phyloP scores from a whole-genome alignment of 2,329 filamentous ascomycete genomes.

The Xylariaceae sp. region DNA sequence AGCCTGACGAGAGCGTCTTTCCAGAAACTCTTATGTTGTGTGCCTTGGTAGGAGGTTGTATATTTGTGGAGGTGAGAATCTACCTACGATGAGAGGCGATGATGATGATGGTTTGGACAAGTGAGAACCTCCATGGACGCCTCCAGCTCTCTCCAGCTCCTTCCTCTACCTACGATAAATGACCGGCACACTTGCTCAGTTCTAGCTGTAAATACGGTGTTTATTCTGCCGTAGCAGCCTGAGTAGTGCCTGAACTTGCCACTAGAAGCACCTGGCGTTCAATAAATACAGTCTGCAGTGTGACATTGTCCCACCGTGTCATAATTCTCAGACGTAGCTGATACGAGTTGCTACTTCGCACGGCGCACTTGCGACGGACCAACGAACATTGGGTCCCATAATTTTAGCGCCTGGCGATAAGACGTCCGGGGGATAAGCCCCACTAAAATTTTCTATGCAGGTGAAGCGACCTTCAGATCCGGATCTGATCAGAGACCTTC shows the following conservation, averaged over 20 bases:
- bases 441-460: slow-evolving; percentile 27
- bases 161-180: no score
- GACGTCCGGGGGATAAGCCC: slow-evolving; percentile 26
- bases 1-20: neutral
- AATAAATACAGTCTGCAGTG: neutral
- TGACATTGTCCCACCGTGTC: neutral
- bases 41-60: no score
- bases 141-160: no score
- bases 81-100: no score
- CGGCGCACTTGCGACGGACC: neutral
- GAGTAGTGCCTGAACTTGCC: no score
- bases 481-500: neutral
- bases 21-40: neutral
- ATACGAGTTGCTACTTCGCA: neutral
- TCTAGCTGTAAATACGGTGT: no score
- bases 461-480: neutral
- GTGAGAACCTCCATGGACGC: no score
- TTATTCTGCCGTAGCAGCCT: no score
- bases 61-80: no score
- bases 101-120: no score
- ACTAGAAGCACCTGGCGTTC: no score
- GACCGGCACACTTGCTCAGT: no score
- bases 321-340: neutral
- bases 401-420: slow-evolving; percentile 20
- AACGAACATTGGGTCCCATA: neutral